Evolutionary conservation across 2,329 filamentous ascomycete genomes (phyloP).

Genomic region (Colletotrichum neosansevieriae): DNA sequence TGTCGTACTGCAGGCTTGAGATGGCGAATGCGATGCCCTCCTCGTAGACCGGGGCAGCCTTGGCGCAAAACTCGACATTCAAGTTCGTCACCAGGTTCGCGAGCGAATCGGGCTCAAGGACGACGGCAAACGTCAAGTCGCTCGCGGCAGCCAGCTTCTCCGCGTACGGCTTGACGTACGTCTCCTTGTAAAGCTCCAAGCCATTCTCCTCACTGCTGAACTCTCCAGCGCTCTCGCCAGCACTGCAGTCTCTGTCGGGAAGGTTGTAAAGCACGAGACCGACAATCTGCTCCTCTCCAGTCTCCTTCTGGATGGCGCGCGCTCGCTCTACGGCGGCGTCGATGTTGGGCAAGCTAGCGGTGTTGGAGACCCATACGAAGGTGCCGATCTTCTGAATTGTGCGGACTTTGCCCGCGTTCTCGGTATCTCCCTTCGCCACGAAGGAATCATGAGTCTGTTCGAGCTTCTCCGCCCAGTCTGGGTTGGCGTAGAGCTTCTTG

Average conservation of each 20-base stretch:
- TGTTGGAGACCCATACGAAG: slow-evolving; percentile 58
- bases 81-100: slow-evolving; percentile 57
- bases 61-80: slow-evolving; percentile 51
- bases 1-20: slow-evolving; percentile 50
- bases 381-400: slow-evolving; percentile 54
- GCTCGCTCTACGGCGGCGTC: slow-evolving; percentile 54
- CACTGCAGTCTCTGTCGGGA: slow-evolving; percentile 59
- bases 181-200: slow-evolving; percentile 54
- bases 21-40: slow-evolving; percentile 58
- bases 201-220: slow-evolving; percentile 52
- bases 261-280: slow-evolving; percentile 60
- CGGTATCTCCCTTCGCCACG: slow-evolving; percentile 49
- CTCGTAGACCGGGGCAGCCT: slow-evolving; percentile 53
- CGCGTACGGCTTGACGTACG: slow-evolving; percentile 55
- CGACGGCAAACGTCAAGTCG: no score
- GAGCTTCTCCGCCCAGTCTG: slow-evolving; percentile 56
- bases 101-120: slow-evolving; percentile 49
- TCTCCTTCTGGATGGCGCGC: slow-evolving; percentile 50
- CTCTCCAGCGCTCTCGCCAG: slow-evolving; percentile 57
- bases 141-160: slow-evolving; percentile 45
- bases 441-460: slow-evolving; percentile 54
- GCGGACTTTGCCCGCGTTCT: slow-evolving; percentile 53
- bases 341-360: slow-evolving; percentile 52
- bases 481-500: slow-evolving; percentile 61
- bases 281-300: slow-evolving; percentile 45